These are phyloP conservation scores for Tuber melanosporum DNA, from an alignment of 495 filamentous ascomycete genomes.

Conservation along the genomic window DNA sequence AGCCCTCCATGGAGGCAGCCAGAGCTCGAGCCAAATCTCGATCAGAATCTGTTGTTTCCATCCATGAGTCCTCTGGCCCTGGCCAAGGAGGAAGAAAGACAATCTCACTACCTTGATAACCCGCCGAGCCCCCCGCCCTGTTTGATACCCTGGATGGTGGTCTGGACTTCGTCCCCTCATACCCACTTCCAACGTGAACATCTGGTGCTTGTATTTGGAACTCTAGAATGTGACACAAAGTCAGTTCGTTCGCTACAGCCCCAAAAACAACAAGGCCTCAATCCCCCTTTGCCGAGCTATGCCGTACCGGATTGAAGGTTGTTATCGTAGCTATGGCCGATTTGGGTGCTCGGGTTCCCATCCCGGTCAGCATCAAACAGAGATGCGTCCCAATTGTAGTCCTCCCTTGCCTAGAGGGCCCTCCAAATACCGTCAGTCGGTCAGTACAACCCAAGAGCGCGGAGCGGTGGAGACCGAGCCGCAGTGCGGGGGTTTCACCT, in stretches of 20 bases:
- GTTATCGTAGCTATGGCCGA: slow-evolving; percentile 10
- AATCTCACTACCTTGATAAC: slow-evolving; percentile 26
- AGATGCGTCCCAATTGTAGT: slow-evolving; percentile 24
- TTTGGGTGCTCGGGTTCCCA: slow-evolving; percentile 12
- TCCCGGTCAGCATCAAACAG: slow-evolving; percentile 31
- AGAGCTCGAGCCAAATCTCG: slow-evolving; percentile 48
- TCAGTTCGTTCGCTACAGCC: slow-evolving; percentile 5
- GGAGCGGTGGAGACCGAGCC: not conserved
- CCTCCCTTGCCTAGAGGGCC: slow-evolving; percentile 19
- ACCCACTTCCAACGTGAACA: slow-evolving; percentile 17
- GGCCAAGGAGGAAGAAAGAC: slow-evolving; percentile 4
- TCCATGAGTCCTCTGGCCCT: slow-evolving; percentile 11
- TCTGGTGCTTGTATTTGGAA: slow-evolving; percentile 39
- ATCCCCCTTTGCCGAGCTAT: not conserved
- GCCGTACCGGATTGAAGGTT: slow-evolving; percentile 3
- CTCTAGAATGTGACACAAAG: slow-evolving; percentile 22
- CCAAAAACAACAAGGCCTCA: slow-evolving; percentile 3
- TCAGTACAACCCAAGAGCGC: not conserved
- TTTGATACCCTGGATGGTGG: slow-evolving; percentile 38
- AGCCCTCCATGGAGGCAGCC: slow-evolving; percentile 49
- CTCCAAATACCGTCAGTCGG: slow-evolving; percentile 24
- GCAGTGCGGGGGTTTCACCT: slow-evolving; percentile 29
- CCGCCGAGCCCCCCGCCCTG: slow-evolving; percentile 25
- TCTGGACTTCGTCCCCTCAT: slow-evolving; percentile 36
- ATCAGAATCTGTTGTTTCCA: slow-evolving; percentile 21